Percentiles rank a stretch among this genome's conserved stretches.
Conservation (phyloP, 163 green algal genomes). For the Chlamydomonas reinhardtii region DNA sequence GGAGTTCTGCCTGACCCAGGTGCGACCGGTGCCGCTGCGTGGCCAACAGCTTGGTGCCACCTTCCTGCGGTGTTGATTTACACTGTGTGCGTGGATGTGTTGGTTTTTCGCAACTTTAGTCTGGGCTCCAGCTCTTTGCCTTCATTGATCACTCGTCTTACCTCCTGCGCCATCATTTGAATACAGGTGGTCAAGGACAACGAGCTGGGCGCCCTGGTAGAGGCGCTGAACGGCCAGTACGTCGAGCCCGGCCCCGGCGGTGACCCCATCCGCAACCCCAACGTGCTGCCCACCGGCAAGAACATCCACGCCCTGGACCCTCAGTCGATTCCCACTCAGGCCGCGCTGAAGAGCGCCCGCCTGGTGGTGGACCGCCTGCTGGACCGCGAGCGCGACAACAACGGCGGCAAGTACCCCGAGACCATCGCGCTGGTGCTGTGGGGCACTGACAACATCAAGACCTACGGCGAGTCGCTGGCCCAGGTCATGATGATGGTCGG, state of each 20-base stretch:
- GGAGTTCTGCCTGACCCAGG: conserved; percentile 96
- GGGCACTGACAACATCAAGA: conserved; percentile 99
- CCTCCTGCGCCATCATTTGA: neutral
- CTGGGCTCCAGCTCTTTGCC: neutral
- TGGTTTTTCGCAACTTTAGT: no score
- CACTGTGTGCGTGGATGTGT: no score
- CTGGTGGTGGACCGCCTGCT: conserved; percentile 97
- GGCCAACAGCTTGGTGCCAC: no score
- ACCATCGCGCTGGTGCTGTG: conserved; percentile 98
- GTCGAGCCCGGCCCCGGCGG: conserved; percentile 93
- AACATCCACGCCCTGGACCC: conserved; percentile 99
- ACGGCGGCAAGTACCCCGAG: conserved; percentile 95
- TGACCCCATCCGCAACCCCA: conserved; percentile 98
- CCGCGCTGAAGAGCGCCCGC: conserved; percentile 70
- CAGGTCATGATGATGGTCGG: conserved; percentile 98
- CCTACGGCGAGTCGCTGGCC: conserved; percentile 97
- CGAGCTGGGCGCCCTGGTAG: conserved; percentile 94
- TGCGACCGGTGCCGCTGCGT: conserved; percentile 21
- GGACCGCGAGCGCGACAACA: conserved; percentile 90
- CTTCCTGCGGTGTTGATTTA: no score
- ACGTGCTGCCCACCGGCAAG: conserved; percentile 98
- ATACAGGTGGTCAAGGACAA: conserved; percentile 96
- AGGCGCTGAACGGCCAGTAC: conserved; percentile 93
- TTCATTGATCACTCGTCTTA: neutral
- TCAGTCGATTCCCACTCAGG: conserved; percentile 94